Base-by-base conservation (phyloP, 1,284 basidiomycete species). In the Fomitiporia mediterranea region DNA sequence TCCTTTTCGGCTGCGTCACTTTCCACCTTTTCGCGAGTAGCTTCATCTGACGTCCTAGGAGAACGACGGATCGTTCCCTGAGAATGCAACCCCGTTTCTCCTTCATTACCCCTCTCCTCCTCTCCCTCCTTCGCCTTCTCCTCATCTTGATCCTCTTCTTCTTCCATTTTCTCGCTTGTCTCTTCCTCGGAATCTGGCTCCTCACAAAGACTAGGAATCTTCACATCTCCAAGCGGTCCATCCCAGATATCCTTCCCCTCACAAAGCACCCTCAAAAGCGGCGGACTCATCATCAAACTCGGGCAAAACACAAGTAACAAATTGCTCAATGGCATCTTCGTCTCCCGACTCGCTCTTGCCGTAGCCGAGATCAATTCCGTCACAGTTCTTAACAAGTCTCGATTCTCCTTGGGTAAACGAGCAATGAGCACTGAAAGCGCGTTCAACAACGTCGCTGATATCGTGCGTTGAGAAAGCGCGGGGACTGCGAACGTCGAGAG, bases 281-380 rank as follows among this genome's bases (percentile, higher is more conserved):
- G 75, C n/a, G 89, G 87, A 55, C 77, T 88, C 80, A 93, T 86
- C 65, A 80, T 83, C 64, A 92, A 70, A 65, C 85, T 91, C 27
- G 90, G 90, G 62, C 85, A 90, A 66, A 93, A 84, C 52, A 92
- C 82, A 44, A 91, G 72, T 25, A 92, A 70, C 61, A 93, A 68
- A 65, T 93, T 93, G 66, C 84, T 86, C 62, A 93, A 66, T 1
- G 89, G 88, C 90, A 93, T 93, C 74, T 89, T 90, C 34, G 89
- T 93, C 65, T 82, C 80, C 61, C 76, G 78, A 61, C 75, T 77
- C 55, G 77, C 76, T 53, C 72, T 74, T 0, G 85, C 81, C 1
- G 88, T 90, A 38, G 77, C 80, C 52, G 77, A 80, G 63, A 91
- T 86, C 39, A 91, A 73, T 56, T 91, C 86, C 13, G 81, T 77